Percentiles rank a stretch among this genome's conserved stretches.
Conservation (phyloP, 306 rosid species). For the Styphnolobium japonicum region DNA sequence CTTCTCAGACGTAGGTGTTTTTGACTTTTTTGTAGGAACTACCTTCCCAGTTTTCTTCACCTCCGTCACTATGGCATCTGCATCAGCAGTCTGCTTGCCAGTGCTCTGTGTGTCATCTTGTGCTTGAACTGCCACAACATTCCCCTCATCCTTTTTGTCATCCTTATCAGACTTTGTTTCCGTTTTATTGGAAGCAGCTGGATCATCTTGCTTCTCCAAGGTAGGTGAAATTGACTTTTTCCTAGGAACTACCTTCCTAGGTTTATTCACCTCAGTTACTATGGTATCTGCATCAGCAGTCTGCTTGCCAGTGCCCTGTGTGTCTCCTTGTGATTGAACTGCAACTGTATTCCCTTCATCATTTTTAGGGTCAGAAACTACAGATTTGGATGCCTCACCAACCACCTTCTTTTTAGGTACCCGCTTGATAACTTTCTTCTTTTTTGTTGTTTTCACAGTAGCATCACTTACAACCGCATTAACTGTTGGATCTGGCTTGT, state of each 20-base stretch:
- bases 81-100: conserved; percentile 42
- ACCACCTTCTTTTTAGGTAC: conserved; percentile 73
- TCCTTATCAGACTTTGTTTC: conserved; percentile 42
- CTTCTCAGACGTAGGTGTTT: conserved; percentile 36
- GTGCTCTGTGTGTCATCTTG: conserved; percentile 36
- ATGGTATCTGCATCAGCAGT: conserved; percentile 40
- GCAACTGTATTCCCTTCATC: conserved; percentile 34
- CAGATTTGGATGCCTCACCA: conserved; percentile 42
- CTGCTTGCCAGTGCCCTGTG: conserved; percentile 39
- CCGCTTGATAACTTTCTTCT: conserved; percentile 85
- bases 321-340: conserved; percentile 30
- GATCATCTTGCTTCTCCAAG: conserved; percentile 35
- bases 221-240: conserved; percentile 46
- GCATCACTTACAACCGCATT: conserved; percentile 37
- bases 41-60: conserved; percentile 41
- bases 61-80: conserved; percentile 34
- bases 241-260: conserved; percentile 42
- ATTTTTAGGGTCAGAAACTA: conserved; percentile 36
- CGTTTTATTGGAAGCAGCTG: conserved; percentile 33
- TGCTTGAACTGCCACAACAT: conserved; percentile 30
- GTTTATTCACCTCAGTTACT: conserved; percentile 32
- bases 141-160: conserved; percentile 40
- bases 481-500: conserved; percentile 43
- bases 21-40: conserved; percentile 44
- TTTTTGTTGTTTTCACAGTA: conserved; percentile 54